Conservation (phyloP, 768 basidiomycete species). For the Boletus rubropictus region DNA sequence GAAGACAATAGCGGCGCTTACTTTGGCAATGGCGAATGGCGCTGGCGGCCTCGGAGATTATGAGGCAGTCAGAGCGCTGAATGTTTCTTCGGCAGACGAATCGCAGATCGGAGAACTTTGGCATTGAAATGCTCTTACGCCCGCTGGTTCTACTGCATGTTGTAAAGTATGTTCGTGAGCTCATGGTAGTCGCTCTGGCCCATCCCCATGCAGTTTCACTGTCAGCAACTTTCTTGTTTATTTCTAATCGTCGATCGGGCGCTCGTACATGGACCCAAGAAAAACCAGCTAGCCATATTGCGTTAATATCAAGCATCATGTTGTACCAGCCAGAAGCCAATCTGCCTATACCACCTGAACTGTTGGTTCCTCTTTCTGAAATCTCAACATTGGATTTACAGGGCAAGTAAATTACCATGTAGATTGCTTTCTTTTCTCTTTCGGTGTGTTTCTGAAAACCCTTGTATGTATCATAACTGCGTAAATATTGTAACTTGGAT, state of each 20-base stretch:
- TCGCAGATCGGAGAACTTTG: conserved; percentile 56
- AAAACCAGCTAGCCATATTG: conserved; percentile 14
- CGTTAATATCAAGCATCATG: conserved; percentile 25
- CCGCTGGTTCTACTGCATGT: neutral
- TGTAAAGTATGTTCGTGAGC: conserved; percentile 4
- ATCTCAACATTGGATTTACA: conserved; percentile 2
- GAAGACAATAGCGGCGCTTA: conserved; percentile 55
- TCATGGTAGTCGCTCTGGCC: neutral
- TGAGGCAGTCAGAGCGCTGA: conserved; percentile 38
- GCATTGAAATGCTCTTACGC: conserved; percentile 32
- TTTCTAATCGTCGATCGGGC: conserved; percentile 18
- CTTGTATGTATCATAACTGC: conserved; percentile 21
- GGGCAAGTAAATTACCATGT: conserved; percentile 16
- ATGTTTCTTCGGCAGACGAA: conserved; percentile 33
- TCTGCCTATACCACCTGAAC: conserved; percentile 24
- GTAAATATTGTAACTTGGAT: conserved; percentile 1
- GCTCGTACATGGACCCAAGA: conserved; percentile 18
- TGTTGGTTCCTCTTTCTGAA: conserved; percentile 2
- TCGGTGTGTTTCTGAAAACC: conserved; percentile 17
- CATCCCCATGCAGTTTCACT: conserved; percentile 1
- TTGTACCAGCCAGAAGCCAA: conserved; percentile 19
- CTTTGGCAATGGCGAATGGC: conserved; percentile 57
- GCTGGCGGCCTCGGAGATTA: conserved; percentile 58
- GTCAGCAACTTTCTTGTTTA: conserved; percentile 22
- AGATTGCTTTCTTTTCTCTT: conserved; percentile 13